Base-by-base conservation (phyloP, 495 filamentous ascomycete species). In the Xylaria longipes region DNA sequence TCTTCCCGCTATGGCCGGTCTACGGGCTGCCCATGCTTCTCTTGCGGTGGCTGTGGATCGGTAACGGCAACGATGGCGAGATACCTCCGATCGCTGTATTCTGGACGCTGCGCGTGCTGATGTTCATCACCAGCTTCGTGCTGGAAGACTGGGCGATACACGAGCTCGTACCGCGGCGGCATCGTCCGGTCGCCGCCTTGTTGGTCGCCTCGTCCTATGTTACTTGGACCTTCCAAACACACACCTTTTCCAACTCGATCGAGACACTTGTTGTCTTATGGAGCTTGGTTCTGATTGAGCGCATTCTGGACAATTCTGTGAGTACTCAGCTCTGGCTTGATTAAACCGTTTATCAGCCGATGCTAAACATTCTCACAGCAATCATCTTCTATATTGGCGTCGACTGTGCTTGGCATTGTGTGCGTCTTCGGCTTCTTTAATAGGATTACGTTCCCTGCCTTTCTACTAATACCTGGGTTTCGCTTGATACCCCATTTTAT, bases 141-240 rank as follows among this genome's bases (percentile, higher is more conserved):
- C 83, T 99, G 56, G 95, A 97, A 80, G 96, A 99, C 82, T 97
- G 96, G 95, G 96, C 95, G 15, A 87, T 98, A 65, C 90, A 97
- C 84, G 97, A 99, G 76, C 86, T 98, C 60, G 88, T 97, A 37
- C 90, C 89, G 33, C 88, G 89, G 71, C 88, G 90, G 65, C 89
- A 94, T 75, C 89, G 94, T 68, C 88, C 86, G 73, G 83, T 89
- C 46, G 93, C 93, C 25, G 84, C 96, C 48, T 84, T 94, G 39
- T 82, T 98, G 61, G 90, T 97, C 63, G 95, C 95, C 54, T 98
- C 96, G 20, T 97, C 93, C 29, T 99, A 98, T 82, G 95, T 98
- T 74, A 98, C 96, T 60, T 98, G 96, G 97, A 97, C 97, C 52
- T 97, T 93, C 84, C 96, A 99, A 83, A 97, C 93, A 52, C 96